Conservation (phyloP, 352 stramenopile species). For the Phytophthora melonis region DNA sequence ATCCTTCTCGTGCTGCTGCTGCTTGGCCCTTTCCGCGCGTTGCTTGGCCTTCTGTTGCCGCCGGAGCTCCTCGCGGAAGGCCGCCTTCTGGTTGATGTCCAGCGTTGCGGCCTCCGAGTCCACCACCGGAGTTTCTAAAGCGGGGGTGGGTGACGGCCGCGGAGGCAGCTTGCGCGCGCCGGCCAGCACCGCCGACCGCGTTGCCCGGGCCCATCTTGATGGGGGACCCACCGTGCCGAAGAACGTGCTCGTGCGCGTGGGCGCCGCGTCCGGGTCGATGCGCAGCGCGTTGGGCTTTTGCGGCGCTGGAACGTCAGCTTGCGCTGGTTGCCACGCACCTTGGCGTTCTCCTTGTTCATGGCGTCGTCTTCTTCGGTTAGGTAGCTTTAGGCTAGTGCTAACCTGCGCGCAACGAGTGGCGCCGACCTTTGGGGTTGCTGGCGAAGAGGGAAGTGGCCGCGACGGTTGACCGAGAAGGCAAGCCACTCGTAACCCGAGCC, state of each 20-base stretch:
- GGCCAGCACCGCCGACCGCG: constrained; percentile 22
- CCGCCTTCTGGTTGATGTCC: constrained; percentile 66
- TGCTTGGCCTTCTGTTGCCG: constrained; percentile 56
- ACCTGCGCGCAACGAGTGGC: background rate
- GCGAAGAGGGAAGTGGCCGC: constrained; percentile 40
- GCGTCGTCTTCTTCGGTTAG: background rate
- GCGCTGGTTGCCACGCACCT: constrained; percentile 54
- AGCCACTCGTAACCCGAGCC: background rate
- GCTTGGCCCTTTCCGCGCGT: constrained; percentile 38
- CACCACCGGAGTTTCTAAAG: constrained; percentile 14
- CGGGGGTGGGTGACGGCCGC: constrained; percentile 12
- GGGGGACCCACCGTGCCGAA: constrained; percentile 78
- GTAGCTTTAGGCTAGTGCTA: background rate
- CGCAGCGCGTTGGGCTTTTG: constrained; percentile 46
- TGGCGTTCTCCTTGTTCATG: constrained; percentile 68
- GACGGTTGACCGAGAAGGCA: background rate
- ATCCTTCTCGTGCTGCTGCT: constrained; percentile 27
- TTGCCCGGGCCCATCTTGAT: constrained; percentile 66
- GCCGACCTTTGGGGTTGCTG: constrained; percentile 17
- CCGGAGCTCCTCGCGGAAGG: constrained; percentile 55
- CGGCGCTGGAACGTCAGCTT: constrained; percentile 66
- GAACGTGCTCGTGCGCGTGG: constrained; percentile 62
- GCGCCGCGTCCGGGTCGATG: constrained; percentile 44
- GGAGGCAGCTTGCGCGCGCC: constrained; percentile 25
- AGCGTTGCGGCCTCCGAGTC: constrained; percentile 64